Conservation (phyloP, 495 filamentous ascomycete species). For the Hypoxylon intermedium region DNA sequence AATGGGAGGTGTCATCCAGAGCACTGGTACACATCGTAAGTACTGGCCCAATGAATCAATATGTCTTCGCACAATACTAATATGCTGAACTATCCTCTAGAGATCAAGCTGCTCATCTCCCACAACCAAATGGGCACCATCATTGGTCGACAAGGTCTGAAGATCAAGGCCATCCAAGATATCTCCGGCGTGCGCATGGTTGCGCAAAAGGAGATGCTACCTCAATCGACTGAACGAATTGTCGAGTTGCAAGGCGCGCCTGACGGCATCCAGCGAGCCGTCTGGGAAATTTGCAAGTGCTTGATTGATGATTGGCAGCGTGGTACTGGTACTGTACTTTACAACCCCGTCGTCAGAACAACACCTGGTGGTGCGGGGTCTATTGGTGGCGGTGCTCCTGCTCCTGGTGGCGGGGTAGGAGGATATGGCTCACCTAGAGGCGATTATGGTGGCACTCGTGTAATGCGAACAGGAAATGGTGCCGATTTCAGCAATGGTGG, state of each 20-base stretch:
- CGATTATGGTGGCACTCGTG: conserved; percentile 70
- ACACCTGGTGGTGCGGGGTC: conserved; percentile 64
- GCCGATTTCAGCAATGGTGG: conserved; percentile 92
- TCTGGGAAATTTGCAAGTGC: conserved; percentile 99
- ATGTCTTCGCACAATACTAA: conserved; percentile 34
- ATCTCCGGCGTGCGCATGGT: conserved; percentile 97
- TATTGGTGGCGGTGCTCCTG: conserved; percentile 40
- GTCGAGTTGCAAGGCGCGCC: conserved; percentile 95
- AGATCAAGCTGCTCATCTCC: conserved; percentile 95
- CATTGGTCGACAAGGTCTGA: conserved; percentile 92
- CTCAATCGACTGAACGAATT: conserved; percentile 97
- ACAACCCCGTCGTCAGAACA: conserved; percentile 92
- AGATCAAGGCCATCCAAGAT: conserved; percentile 99
- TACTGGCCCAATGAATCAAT: conserved; percentile 31
- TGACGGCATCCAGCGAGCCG: conserved; percentile 90
- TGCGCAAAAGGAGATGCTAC: conserved; percentile 98
- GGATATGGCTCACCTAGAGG: conserved; percentile 45
- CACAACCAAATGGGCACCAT: conserved; percentile 99
- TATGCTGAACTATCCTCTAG: conserved; percentile 51
- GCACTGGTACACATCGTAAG: conserved; percentile 93
- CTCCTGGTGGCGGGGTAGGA: conserved; percentile 46
- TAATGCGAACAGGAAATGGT: conserved; percentile 94
- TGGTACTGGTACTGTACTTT: conserved; percentile 93
- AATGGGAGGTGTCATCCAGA: conserved; percentile 86
- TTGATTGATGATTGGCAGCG: conserved; percentile 97